Conservation (phyloP, 345 rosid genomes). For the Populus pruinosa region DNA sequence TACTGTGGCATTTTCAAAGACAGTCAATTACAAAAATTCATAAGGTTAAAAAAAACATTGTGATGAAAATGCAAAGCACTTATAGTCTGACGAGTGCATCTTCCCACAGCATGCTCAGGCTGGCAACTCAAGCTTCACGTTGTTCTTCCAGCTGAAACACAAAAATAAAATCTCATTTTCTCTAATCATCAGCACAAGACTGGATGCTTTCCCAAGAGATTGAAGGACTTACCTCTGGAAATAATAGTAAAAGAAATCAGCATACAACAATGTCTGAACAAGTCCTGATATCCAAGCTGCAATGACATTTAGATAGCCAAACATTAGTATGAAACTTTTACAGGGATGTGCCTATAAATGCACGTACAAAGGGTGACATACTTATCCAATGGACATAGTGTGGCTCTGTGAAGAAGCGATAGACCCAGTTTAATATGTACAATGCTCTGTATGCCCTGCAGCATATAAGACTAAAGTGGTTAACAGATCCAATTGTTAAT, state of each 20-base stretch:
- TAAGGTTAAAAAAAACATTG: background rate
- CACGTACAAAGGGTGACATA: constrained; percentile 26
- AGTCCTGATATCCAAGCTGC: constrained; percentile 86
- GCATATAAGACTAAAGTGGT: background rate
- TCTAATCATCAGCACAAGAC: background rate
- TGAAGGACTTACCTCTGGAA: constrained; percentile 49
- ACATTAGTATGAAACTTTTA: background rate
- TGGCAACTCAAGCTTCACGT: constrained; percentile 76
- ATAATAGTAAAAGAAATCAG: constrained; percentile 81
- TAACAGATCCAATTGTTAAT: background rate
- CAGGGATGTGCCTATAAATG: background rate
- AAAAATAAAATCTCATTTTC: background rate
- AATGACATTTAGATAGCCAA: background rate
- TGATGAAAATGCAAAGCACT: background rate
- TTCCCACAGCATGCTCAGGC: constrained; percentile 36
- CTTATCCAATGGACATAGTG: constrained; percentile 63
- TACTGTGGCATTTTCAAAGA: background rate
- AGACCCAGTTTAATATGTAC: constrained; percentile 63
- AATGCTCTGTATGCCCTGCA: constrained; percentile 62
- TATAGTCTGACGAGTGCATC: background rate
- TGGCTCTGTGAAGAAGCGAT: constrained; percentile 59
- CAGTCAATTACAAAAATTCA: background rate
- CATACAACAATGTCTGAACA: constrained; percentile 68
- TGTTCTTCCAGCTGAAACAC: constrained; percentile 76
- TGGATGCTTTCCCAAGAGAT: background rate